Percentiles rank a stretch among this genome's conserved stretches.
Evolutionary conservation across 345 rosid genomes (phyloP).

Genomic region (Eucalyptus caleyi): DNA sequence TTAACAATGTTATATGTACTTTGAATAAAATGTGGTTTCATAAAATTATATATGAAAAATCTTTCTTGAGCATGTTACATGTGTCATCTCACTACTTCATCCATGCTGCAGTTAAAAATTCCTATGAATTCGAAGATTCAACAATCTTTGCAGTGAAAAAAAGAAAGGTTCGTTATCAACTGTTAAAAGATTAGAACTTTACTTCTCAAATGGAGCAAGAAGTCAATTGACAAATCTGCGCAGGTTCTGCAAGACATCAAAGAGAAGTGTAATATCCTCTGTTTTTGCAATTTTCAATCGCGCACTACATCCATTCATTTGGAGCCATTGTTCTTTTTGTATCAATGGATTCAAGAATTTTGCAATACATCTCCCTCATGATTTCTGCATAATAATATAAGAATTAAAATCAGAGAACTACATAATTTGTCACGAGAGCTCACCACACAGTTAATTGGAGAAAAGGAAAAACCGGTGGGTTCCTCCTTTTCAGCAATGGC

Average conservation of each 20-base stretch:
- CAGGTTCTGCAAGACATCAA: slow-evolving; percentile 22
- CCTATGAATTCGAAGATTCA: slow-evolving; percentile 58
- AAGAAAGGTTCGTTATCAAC: neutral
- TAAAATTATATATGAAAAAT: too few species aligned
- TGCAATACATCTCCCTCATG: slow-evolving; percentile 49
- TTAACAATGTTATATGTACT: neutral
- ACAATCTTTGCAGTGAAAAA: slow-evolving; percentile 43
- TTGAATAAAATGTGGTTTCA: neutral
- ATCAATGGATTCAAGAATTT: slow-evolving; percentile 47
- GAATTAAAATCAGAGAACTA: neutral
- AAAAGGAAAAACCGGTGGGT: slow-evolving; percentile 25
- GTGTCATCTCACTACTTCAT: neutral
- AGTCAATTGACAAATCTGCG: neutral
- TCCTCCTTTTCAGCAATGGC: neutral
- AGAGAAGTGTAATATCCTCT: slow-evolving; percentile 56
- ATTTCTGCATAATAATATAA: slow-evolving; percentile 13
- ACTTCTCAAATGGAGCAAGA: neutral
- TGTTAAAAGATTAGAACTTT: neutral
- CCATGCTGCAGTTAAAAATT: slow-evolving; percentile 40
- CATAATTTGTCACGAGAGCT: neutral
- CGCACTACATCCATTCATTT: slow-evolving; percentile 59
- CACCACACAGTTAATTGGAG: neutral
- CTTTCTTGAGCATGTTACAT: too few species aligned
- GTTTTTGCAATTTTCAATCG: slow-evolving; percentile 50
- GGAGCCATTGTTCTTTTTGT: slow-evolving; percentile 56